Evolutionary conservation across 805 yeast genomes (phyloP).

Genomic region (Candida pseudofarinosa): DNA sequence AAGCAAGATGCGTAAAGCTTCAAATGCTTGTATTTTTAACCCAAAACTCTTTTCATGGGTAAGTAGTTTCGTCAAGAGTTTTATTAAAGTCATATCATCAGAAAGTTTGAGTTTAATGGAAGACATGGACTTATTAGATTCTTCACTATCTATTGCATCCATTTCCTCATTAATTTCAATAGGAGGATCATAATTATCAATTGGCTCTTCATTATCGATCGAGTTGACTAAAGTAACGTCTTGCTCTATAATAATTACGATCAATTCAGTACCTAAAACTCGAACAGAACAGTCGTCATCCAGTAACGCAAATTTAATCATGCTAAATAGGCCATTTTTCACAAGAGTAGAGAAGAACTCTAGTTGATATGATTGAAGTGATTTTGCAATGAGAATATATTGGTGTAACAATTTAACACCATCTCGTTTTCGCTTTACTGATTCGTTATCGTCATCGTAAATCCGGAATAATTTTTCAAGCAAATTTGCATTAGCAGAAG

Average conservation of each 20-base stretch:
- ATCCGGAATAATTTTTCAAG: conserved; percentile 55
- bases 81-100: conserved; percentile 56
- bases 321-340: conserved; percentile 62
- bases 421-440: conserved; percentile 46
- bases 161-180: not conserved
- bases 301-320: conserved; percentile 68
- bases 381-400: conserved; percentile 69
- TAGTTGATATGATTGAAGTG: conserved; percentile 56
- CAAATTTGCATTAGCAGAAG: conserved; percentile 39
- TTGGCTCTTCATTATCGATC: conserved; percentile 24
- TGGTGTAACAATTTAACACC: conserved; percentile 81
- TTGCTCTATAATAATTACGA: conserved; percentile 78
- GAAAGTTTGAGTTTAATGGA: conserved; percentile 32
- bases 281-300: conserved; percentile 48
- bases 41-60: conserved; percentile 65
- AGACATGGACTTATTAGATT: conserved; percentile 8
- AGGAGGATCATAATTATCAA: conserved; percentile 28
- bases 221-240: conserved; percentile 62
- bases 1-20: conserved; percentile 71
- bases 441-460: conserved; percentile 30
- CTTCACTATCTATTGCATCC: conserved; percentile 5
- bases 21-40: conserved; percentile 74
- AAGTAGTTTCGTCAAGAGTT: conserved; percentile 55
- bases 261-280: conserved; percentile 72
- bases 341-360: conserved; percentile 63